Evolutionary conservation across 495 filamentous ascomycete species (phyloP).

Genomic region (Articulospora tetracladia): DNA sequence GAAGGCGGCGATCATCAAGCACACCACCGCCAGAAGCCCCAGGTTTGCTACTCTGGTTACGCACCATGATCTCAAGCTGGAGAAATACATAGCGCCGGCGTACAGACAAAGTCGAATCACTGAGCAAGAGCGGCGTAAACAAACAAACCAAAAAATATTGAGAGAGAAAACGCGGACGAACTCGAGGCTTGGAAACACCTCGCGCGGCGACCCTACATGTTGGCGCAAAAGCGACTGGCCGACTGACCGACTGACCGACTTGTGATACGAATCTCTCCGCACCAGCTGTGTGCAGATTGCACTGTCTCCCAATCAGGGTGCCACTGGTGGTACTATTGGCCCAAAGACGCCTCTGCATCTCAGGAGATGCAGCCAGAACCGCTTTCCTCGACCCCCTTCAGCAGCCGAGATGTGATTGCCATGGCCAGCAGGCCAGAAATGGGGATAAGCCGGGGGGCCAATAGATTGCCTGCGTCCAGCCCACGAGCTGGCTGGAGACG

Average conservation of each 20-base stretch:
- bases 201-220: neutral
- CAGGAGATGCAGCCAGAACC: neutral
- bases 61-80: conserved; percentile 8
- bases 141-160: neutral
- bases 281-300: neutral
- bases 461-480: neutral
- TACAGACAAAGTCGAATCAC: neutral
- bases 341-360: neutral
- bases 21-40: neutral
- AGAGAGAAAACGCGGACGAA: neutral
- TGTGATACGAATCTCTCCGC: neutral
- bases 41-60: conserved; percentile 8
- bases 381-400: neutral
- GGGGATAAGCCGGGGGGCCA: neutral
- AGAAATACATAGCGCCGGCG: neutral
- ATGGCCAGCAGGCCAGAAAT: neutral
- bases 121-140: neutral
- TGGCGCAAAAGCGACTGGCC: neutral
- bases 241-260: neutral
- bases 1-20: conserved; percentile 7
- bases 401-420: neutral
- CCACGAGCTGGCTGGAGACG: neutral
- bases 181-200: neutral
- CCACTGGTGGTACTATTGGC: neutral
- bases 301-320: neutral